Evolutionary conservation across 345 rosid genomes (phyloP), one percentile per base, ranked within the genome.

Genomic region (Salix arbutifolia): DNA sequence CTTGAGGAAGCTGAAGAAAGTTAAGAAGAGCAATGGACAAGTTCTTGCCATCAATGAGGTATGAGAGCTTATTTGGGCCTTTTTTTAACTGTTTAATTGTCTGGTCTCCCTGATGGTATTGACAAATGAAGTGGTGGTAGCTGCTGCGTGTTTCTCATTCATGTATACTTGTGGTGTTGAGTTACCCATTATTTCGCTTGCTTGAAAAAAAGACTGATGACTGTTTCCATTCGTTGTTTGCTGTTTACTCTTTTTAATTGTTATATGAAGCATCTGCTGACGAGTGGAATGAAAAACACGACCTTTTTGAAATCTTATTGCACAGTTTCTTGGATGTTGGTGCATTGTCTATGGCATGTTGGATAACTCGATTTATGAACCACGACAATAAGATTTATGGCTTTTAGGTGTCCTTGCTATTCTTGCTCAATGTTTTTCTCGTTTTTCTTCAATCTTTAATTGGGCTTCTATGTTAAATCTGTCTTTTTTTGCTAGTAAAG

Each of bases 31-130:
- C 83, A 86, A 86, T 33, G 89, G 88, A 5, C 91, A 86, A 77
- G 80, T 88, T 50, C 78, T 88, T 48, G 89, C 89, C 48, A 86
- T 86, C 84, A 88, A 88, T 72, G 88, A 88, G 89, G 91, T 86
- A 75, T 30, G 19, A 5, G 21, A 31, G 19, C 21, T 30, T 8
- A 17, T 64, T 28, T 56, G 13, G 61, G 61, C n/a, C 11, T 67
- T 40, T 67, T 19, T 64, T 64, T 64, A 14, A 30, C 6, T 26
- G 19, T 64, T 64, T 26, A 31, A 13, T 65, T 65, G 12, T 10
- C 42, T 35, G 19, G 6, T 31, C 19, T 67, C 4, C 18, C 35
- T 35, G 70, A 33, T 67, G 70, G n/a, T 19, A 56, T 8, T 56
- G 26, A n/a, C 61, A 56, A 56, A 56, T 56, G 61, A 56, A n/a